Percentiles rank a stretch among this genome's conserved stretches.
phyloP scores from a whole-genome alignment of 768 basidiomycete species.

The Tephrocybe sp. region DNA sequence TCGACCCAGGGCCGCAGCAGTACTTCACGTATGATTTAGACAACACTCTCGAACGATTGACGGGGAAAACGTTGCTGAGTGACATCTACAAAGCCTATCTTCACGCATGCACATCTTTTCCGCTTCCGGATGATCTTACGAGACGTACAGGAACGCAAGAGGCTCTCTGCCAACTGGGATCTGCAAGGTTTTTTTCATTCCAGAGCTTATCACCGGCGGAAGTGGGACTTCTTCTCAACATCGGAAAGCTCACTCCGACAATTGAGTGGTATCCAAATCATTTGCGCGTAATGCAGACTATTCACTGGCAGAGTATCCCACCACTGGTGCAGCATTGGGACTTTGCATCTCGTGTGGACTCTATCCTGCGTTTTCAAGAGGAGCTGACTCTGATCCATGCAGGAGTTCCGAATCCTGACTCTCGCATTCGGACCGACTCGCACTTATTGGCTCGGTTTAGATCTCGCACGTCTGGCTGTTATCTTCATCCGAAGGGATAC shows the following conservation, averaged over 20 bases:
- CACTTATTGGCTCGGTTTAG: background rate
- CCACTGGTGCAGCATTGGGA: conserved; percentile 30
- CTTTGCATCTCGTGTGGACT: conserved; percentile 21
- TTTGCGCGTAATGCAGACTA: conserved; percentile 37
- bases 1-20: conserved; percentile 1
- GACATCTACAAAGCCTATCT: conserved; percentile 40
- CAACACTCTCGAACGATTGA: conserved; percentile 28
- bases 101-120: conserved; percentile 44
- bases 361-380: conserved; percentile 27
- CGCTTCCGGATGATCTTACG: conserved; percentile 43
- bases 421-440: background rate
- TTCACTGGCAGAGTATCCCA: conserved; percentile 30
- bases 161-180: conserved; percentile 37
- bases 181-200: conserved; percentile 39
- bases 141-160: conserved; percentile 42
- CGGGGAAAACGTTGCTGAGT: conserved; percentile 27
- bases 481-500: background rate
- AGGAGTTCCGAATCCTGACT: background rate
- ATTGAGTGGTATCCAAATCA: conserved; percentile 38
- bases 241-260: conserved; percentile 32
- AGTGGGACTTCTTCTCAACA: conserved; percentile 28
- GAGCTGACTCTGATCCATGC: conserved; percentile 14
- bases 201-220: conserved; percentile 30
- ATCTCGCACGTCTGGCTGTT: conserved; percentile 1
- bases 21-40: conserved; percentile 33